Evolutionary conservation across 2,329 filamentous ascomycete species (phyloP), one percentile per base, ranked within the genome.

Genomic region (Raffaelea ambrosiae): DNA sequence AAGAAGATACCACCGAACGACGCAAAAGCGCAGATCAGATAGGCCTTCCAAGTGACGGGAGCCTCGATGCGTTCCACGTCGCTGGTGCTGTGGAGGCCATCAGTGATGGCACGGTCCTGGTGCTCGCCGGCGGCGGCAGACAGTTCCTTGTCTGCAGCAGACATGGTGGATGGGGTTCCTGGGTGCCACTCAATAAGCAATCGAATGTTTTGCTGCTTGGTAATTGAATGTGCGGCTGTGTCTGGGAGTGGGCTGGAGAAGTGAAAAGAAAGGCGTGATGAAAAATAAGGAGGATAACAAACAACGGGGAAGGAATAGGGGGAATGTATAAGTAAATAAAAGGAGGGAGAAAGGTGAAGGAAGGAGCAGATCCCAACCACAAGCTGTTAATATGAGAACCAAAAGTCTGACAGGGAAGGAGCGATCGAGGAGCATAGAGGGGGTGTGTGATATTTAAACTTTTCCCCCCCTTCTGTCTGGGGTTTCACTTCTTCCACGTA

Each of bases 1-100:
- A 88, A 86, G 70, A 88, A 84, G 66, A 87, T 84, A 64, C 79
- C 82, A 59, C 82, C 82, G 52, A 85, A 84, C 31, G 81, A 79
- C 51, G 82, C 82, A 54, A 85, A 86, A 54, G 79, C 81, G 64
- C 81, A 85, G 60, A 85, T 76, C 44, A 83, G 52, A 63, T 86
- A 85, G 48, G 81, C 81, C 70, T 82, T 81, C 66, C 77, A 66
- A 54, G 81, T 85, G 57, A 85, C 75, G 56, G 82, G 81, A 13
- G 82, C 81, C 71, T 86, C 82, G 60, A 84, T 74, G 53, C 74
- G 70, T 55, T 70, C 68, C 53, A 82, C 67, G 63, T 83, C 74
- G 52, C 67, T 58, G 53, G 73, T 71, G 36, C 40, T 40, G 9
- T 35, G 29, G 3, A 53, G 49, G 38, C 47, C 53, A 7, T 29